Evolutionary conservation across 345 rosid genomes (phyloP).

Genomic region (Populus pruinosa): DNA sequence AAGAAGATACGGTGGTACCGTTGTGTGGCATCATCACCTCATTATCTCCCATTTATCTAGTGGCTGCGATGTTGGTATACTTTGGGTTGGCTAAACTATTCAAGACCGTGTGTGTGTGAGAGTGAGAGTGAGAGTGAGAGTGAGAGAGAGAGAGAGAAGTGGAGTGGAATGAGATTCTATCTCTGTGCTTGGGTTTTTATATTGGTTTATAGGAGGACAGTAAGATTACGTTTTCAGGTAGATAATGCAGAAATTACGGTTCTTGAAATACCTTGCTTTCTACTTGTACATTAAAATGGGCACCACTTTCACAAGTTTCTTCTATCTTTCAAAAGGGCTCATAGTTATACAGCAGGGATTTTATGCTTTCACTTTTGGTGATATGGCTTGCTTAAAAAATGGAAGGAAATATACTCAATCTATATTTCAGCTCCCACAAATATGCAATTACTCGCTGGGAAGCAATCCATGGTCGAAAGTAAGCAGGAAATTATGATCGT

Average conservation of each 20-base stretch:
- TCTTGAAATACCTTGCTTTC: too few species aligned
- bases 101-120: background rate
- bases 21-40: background rate
- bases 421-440: background rate
- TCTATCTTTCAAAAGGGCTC: too few species aligned
- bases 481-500: background rate
- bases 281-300: too few species aligned
- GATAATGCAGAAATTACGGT: too few species aligned
- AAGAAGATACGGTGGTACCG: background rate
- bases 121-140: background rate
- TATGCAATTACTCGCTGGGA: constrained; percentile 23
- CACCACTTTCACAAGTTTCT: too few species aligned
- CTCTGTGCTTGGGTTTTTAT: too few species aligned
- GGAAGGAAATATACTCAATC: too few species aligned
- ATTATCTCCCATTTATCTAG: background rate
- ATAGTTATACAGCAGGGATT: background rate
- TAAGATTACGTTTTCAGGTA: too few species aligned
- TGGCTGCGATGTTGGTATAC: background rate
- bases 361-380: background rate
- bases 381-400: background rate
- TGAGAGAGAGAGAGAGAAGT: background rate
- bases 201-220: too few species aligned
- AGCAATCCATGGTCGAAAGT: constrained; percentile 16
- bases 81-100: background rate
- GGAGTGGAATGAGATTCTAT: background rate